Base-by-base conservation (phyloP, 495 filamentous ascomycete genomes). In the Terfezia boudieri region DNA sequence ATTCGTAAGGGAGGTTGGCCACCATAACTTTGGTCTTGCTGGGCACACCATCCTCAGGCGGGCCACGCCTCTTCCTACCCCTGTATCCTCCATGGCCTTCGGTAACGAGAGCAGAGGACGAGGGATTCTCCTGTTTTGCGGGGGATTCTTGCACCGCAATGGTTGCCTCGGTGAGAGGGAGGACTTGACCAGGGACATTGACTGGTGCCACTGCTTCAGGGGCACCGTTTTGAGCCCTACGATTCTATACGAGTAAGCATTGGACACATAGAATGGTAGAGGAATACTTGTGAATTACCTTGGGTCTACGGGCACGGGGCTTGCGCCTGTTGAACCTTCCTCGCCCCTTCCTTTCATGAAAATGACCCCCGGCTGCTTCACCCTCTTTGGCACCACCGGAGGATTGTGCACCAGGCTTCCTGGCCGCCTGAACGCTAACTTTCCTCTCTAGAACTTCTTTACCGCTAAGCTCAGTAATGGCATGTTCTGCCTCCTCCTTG, bases 21-120 rank as follows among this genome's bases (percentile, higher is more conserved):
- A 98, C 90, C 90, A 98, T 98, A 71, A 98, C 86, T 82, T 98
- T 98, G 72, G 82, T 98, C 80, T 94, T 93, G 69, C 87, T 94
- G 11, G 92, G 86, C 62, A 98, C 86, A 57, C 90, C 90, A 69
- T 98, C 92, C 68, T 94, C 90, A 23, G 90, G 90, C 50, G 90
- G 90, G 48, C 90, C 90, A 66, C 90, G 88, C 75, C 94, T 65
- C 53, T 56, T 65, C 43, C 36, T 58, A 16, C 22, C n/a, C 49
- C 48, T 63, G 49, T 69, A 62, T 35, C 16, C 61, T 58, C 67
- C 63, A 53, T 55, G 22, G n/a, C 17, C 54, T 46, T 46, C 41
- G 4, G 26, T 32, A 32, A 7, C 7, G 4, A 7, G 26, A 14
- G 41, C 41, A 14, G 41, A 46, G 17, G 41, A 5, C 4, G 5